Base-by-base conservation (phyloP, 2,329 filamentous ascomycete species). In the Alternaria angustiovoidea region DNA sequence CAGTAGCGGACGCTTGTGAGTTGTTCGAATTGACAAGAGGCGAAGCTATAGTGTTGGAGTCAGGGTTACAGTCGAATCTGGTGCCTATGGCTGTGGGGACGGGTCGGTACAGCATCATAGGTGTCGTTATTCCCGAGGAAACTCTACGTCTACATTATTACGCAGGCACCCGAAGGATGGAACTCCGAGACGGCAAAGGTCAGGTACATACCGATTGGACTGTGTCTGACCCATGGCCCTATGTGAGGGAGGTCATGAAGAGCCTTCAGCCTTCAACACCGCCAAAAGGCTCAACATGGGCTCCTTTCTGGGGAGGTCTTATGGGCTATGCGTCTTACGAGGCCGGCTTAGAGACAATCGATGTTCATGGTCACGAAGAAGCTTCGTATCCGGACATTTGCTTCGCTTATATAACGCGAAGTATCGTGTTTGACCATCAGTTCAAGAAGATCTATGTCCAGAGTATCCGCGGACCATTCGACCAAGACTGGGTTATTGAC, bases 271-370 rank as follows among this genome's bases (percentile, higher is more conserved):
- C 77, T 20, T 61, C 59, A 26, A 66, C 55, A 30, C 63, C 62
- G 44, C 76, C 76, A 38, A 62, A 59, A 1, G 73, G 64, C 14
- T 52, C 65, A 7, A 77, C 71, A 8, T 75, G 72, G 36, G 79
- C 80, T 0, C 86, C 91, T 0, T 97, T 96, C 74, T 88, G 91
- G 78, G 93, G 92, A 52, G 93, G 93, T 0, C 89, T 96, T 60
- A 87, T 96, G 79, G 93, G 93, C 0, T 96, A 90, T 70, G 85
- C 93, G 51, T 93, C 91, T 0, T 96, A 97, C 62, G 93, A 97
- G 76, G 87, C 93, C 74, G 92, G 92, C 0, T 81, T 96, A 1
- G 81, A 84, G 65, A 87, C 84, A 18, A 88, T 88, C 54, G 78
- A 81, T 51, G 81, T 90, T 22, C 65, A 78, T 2, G 68, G 79